phyloP scores from a whole-genome alignment of 441 rosid genomes.

The Sinapis alba region DNA sequence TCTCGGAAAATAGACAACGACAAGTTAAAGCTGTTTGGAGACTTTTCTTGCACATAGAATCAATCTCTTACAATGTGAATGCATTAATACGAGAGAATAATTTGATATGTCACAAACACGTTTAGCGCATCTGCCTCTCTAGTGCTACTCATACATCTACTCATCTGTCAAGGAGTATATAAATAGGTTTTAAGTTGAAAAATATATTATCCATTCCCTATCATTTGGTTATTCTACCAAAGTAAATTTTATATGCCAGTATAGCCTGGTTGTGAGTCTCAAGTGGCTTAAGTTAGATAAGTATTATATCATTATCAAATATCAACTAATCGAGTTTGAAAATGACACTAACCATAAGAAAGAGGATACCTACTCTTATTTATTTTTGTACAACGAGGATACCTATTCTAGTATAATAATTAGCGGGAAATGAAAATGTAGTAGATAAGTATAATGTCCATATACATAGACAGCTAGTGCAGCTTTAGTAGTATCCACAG shows the following conservation, averaged over 20 bases:
- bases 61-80: slow-evolving; percentile 4
- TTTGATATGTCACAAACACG: background rate
- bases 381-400: background rate
- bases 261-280: background rate
- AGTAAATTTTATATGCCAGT: slow-evolving; percentile 1
- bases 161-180: background rate
- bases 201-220: background rate
- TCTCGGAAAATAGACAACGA: slow-evolving; percentile 1
- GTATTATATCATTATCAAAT: background rate
- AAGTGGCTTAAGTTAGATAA: background rate
- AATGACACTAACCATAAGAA: background rate
- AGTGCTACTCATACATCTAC: background rate
- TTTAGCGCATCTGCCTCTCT: background rate
- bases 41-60: background rate
- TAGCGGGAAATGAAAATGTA: background rate
- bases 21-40: background rate
- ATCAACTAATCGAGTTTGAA: background rate
- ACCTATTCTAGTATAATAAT: background rate
- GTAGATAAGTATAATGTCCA: background rate
- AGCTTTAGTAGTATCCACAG: slow-evolving; percentile 15
- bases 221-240: background rate
- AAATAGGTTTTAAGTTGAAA: background rate
- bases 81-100: slow-evolving; percentile 5
- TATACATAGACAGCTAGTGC: background rate
- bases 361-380: background rate